Evolutionary conservation across 192 early-diverging fungal genomes (phyloP).

Genomic region (Coemansia aciculifera): DNA sequence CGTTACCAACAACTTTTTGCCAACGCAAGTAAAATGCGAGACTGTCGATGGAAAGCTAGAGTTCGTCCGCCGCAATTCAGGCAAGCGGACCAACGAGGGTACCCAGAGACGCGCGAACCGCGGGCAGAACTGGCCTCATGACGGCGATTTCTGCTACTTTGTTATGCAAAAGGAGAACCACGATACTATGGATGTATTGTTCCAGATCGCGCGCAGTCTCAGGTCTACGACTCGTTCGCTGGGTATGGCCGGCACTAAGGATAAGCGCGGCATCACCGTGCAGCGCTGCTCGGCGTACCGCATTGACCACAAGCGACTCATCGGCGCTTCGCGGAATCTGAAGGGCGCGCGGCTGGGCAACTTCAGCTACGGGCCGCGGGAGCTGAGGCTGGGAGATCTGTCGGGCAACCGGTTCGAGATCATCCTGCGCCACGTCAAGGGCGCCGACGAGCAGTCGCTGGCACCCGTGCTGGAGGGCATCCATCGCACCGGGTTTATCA

Average conservation of each 20-base stretch:
- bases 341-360: conserved; percentile 64
- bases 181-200: conserved; percentile 88
- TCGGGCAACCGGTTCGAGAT: conserved; percentile 90
- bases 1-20: conserved; percentile 56
- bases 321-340: conserved; percentile 18
- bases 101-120: background rate
- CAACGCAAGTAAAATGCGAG: conserved; percentile 33
- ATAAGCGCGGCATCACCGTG: conserved; percentile 85
- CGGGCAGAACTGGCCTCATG: conserved; percentile 54
- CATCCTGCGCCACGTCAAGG: conserved; percentile 64
- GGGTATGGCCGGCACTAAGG: conserved; percentile 93
- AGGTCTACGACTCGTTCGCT: conserved; percentile 55
- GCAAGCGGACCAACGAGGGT: background rate
- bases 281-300: conserved; percentile 76
- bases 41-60: conserved; percentile 41
- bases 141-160: conserved; percentile 82
- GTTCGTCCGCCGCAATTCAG: conserved; percentile 24
- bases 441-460: conserved; percentile 55
- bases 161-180: conserved; percentile 89
- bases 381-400: conserved; percentile 81
- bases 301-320: conserved; percentile 47
- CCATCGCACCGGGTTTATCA: conserved; percentile 81
- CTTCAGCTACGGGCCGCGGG: conserved; percentile 65
- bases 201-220: conserved; percentile 35
- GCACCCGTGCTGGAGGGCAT: conserved; percentile 65